Percentiles rank a stretch among this genome's conserved stretches.
Conservation (phyloP, 2,329 filamentous ascomycete species). For the Cytospora leucostoma region DNA sequence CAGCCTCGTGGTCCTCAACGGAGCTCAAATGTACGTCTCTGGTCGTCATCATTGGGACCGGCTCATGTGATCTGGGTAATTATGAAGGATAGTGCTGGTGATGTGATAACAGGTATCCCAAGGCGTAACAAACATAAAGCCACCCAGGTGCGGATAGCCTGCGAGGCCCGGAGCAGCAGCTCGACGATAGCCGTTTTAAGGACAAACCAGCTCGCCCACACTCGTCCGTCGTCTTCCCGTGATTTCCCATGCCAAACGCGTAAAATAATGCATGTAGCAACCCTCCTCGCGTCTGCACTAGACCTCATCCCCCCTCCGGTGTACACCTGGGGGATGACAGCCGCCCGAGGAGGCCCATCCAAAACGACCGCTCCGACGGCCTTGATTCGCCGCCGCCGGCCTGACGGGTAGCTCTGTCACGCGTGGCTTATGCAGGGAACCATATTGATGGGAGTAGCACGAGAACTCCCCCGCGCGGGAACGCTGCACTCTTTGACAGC, state of each 20-base stretch:
- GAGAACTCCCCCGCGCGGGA: neutral
- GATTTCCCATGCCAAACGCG: neutral
- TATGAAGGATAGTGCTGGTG: neutral
- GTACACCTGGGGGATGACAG: neutral
- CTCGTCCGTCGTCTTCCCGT: neutral
- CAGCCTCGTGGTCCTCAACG: neutral
- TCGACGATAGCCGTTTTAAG: neutral
- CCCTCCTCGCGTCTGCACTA: neutral
- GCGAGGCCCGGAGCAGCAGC: neutral
- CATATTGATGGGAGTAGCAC: neutral
- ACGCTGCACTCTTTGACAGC: neutral
- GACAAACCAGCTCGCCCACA: neutral
- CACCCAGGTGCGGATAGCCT: neutral
- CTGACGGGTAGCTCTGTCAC: neutral
- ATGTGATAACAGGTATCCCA: too few relatives aligned
- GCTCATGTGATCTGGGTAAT: neutral
- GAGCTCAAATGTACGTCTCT: neutral
- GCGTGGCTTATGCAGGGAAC: neutral
- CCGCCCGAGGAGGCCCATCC: neutral
- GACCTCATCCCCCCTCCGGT: neutral
- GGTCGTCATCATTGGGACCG: neutral
- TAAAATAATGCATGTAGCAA: neutral
- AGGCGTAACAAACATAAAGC: too few relatives aligned
- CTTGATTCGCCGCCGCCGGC: neutral
- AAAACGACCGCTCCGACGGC: neutral